These are phyloP conservation scores for Fomitopsis pulvina DNA, from an alignment of 768 basidiomycete species.

Conservation along the genomic window DNA sequence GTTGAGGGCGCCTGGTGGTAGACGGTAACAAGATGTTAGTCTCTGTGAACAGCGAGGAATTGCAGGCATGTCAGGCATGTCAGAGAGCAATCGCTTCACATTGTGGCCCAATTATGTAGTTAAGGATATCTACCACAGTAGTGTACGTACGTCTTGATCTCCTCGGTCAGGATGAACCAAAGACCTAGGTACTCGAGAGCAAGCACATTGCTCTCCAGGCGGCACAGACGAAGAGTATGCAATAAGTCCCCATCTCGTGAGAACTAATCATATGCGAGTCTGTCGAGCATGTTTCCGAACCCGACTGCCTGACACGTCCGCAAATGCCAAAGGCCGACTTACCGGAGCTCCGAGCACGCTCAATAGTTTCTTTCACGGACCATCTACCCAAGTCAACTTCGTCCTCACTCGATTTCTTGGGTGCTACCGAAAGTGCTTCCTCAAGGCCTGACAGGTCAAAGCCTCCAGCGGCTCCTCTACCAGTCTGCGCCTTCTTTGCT, in stretches of 20 bases:
- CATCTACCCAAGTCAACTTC: conserved; percentile 55
- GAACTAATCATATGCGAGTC: neutral
- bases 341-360: conserved; percentile 75
- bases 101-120: no score
- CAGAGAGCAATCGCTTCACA: neutral
- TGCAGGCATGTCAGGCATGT: neutral
- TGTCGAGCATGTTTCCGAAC: neutral
- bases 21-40: conserved; percentile 11
- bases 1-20: conserved; percentile 60
- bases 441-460: conserved; percentile 37
- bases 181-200: no score
- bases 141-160: no score
- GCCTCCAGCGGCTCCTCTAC: conserved; percentile 18
- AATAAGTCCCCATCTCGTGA: neutral
- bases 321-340: conserved; percentile 21
- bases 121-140: no score
- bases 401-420: conserved; percentile 32
- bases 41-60: neutral
- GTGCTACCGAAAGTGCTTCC: conserved; percentile 35
- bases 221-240: no score
- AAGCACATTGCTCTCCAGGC: no score
- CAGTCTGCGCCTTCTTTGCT: conserved; percentile 52
- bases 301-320: conserved; percentile 12
- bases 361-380: conserved; percentile 68
- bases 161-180: no score